Percentiles rank a stretch among this genome's conserved stretches.
phyloP scores from a whole-genome alignment of 2,329 filamentous ascomycete genomes.

The Pestalotiopsis fici region DNA sequence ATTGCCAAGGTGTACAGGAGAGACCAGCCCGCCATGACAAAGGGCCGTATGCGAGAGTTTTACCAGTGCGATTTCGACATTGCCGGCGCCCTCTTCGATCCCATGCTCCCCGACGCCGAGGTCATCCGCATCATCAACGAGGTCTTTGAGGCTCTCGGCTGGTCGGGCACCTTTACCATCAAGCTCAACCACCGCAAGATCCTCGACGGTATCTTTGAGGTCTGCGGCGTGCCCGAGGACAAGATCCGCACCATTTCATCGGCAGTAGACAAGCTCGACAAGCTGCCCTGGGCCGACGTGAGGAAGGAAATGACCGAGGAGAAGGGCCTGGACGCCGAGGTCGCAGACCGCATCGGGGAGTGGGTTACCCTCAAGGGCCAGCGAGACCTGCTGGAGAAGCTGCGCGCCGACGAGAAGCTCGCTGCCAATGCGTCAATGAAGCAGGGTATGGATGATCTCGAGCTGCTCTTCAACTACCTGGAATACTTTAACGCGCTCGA shows the following conservation, averaged over 20 bases:
- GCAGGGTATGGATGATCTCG: slow-evolving; percentile 70
- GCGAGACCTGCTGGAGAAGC: slow-evolving; percentile 61
- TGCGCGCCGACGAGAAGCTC: slow-evolving; percentile 61
- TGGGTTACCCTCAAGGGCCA: slow-evolving; percentile 71
- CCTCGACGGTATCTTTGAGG: slow-evolving; percentile 74
- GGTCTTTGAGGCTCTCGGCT: slow-evolving; percentile 71
- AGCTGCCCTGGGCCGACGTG: slow-evolving; percentile 73
- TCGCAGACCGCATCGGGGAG: slow-evolving; percentile 73
- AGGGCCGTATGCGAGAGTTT: slow-evolving; percentile 78
- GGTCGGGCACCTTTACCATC: slow-evolving; percentile 69
- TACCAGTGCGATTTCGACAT: slow-evolving; percentile 84
- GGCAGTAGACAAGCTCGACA: slow-evolving; percentile 79
- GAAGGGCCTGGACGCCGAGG: slow-evolving; percentile 66
- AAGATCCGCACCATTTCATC: slow-evolving; percentile 75
- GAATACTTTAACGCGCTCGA: slow-evolving; percentile 64
- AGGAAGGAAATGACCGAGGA: slow-evolving; percentile 76
- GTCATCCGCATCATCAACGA: slow-evolving; percentile 71
- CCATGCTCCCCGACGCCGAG: slow-evolving; percentile 77
- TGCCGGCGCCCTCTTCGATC: slow-evolving; percentile 66
- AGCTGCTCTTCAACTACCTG: slow-evolving; percentile 68
- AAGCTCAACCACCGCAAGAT: slow-evolving; percentile 83
- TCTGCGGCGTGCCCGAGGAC: slow-evolving; percentile 74
- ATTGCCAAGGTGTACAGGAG: slow-evolving; percentile 79
- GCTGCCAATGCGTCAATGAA: slow-evolving; percentile 65
- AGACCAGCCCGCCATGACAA: slow-evolving; percentile 77